Percentiles rank a stretch among this genome's conserved stretches.
Conservation (phyloP, 2,329 filamentous ascomycete species). For the Aureobasidium mangrovei region DNA sequence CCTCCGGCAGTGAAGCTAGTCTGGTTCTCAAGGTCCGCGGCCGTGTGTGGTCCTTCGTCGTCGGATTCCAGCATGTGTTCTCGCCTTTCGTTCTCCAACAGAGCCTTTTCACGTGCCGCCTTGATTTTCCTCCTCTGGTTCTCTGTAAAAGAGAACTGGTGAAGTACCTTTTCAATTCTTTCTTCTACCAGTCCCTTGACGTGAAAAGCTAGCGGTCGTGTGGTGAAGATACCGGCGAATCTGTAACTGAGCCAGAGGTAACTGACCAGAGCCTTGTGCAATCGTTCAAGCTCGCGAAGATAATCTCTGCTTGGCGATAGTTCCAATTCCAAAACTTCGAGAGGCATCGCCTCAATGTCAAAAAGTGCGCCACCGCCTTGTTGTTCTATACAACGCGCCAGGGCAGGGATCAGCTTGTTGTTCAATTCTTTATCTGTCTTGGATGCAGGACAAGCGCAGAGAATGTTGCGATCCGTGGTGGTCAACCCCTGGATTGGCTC, state of each 20-base stretch:
- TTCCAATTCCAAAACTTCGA: slow-evolving; percentile 61
- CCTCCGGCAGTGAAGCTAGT: slow-evolving; percentile 20
- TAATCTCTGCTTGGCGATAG: slow-evolving; percentile 44
- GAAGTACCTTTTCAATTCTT: slow-evolving; percentile 58
- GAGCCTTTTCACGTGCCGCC: slow-evolving; percentile 21
- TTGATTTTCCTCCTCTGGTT: slow-evolving; percentile 22
- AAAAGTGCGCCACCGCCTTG: slow-evolving; percentile 60
- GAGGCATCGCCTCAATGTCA: slow-evolving; percentile 58
- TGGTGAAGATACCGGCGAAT: slow-evolving; percentile 70
- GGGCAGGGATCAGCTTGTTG: slow-evolving; percentile 46
- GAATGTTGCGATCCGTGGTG: slow-evolving; percentile 64
- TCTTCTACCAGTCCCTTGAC: slow-evolving; percentile 70
- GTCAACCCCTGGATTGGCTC: slow-evolving; percentile 59
- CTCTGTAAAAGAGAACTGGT: slow-evolving; percentile 43
- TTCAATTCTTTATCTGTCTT: slow-evolving; percentile 43
- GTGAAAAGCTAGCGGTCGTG: slow-evolving; percentile 66
- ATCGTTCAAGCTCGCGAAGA: slow-evolving; percentile 59
- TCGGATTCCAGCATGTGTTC: slow-evolving; percentile 13
- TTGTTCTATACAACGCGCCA: slow-evolving; percentile 62
- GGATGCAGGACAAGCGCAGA: slow-evolving; percentile 62
- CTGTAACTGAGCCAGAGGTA: slow-evolving; percentile 94
- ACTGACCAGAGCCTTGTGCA: slow-evolving; percentile 74
- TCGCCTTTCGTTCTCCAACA: slow-evolving; percentile 18
- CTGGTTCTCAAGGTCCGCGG: slow-evolving; percentile 15
- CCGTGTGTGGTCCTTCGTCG: not conserved